A percentile compares a stretch with the other conserved stretches of the same genome.
Conservation (phyloP, 176 grass and related monocot genomes). For the Triticum dicoccoides region DNA sequence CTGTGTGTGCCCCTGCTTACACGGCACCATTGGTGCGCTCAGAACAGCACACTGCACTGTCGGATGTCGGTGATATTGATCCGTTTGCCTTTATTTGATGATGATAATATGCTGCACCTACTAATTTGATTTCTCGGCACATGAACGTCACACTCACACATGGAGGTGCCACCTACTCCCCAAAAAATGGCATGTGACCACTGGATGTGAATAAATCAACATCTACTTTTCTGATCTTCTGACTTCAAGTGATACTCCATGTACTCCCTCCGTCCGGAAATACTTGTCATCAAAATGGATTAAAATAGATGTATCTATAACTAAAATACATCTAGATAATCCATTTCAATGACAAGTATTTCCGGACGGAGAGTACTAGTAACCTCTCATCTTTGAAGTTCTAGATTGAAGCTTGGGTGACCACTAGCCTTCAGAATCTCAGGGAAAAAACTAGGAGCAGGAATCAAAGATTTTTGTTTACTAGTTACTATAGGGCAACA, state of each 20-base stretch:
- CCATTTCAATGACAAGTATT: too few relatives aligned
- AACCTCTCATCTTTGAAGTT: background rate
- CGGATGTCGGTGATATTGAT: background rate
- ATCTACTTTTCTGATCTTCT: background rate
- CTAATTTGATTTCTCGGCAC: background rate
- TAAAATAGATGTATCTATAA: too few relatives aligned
- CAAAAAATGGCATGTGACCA: too few relatives aligned
- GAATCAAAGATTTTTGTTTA: too few relatives aligned
- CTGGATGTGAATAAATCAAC: too few relatives aligned
- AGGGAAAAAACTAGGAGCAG: too few relatives aligned
- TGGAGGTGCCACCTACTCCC: background rate
- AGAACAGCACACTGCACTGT: background rate
- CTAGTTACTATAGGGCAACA: too few relatives aligned
- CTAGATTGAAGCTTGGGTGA: background rate
- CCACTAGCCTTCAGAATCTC: background rate
- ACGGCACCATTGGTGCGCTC: background rate
- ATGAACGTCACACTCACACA: background rate
- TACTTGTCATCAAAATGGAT: too few relatives aligned
- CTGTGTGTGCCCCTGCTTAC: background rate
- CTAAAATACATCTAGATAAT: too few relatives aligned
- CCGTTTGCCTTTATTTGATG: background rate
- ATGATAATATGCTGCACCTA: background rate
- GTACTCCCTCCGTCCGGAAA: too few relatives aligned
- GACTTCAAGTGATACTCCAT: too few relatives aligned
- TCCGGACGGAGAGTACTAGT: too few relatives aligned